These are phyloP conservation scores for Aspergillus sojae DNA, from an alignment of 2,329 filamentous ascomycete species.

Conservation along the genomic window DNA sequence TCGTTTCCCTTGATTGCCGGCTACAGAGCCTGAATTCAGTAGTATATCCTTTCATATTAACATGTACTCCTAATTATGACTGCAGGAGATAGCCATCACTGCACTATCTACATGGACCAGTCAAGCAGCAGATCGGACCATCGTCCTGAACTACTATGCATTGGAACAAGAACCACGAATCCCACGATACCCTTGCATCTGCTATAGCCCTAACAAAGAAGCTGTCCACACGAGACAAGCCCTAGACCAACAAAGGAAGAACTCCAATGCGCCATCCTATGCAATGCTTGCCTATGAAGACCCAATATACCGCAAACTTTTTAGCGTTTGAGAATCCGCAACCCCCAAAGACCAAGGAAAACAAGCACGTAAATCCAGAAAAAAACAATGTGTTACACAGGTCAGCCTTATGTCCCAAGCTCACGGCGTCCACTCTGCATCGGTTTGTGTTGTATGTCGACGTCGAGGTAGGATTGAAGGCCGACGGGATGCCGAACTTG, in stretches of 20 bases:
- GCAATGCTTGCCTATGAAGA: slow-evolving; percentile 20
- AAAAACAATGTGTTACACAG: slow-evolving; percentile 6
- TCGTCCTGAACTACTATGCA: background rate
- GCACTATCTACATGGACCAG: slow-evolving; percentile 16
- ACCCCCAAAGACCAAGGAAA: slow-evolving; percentile 7
- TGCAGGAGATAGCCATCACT: background rate
- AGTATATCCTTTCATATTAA: background rate
- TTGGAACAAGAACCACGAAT: background rate
- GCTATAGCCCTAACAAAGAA: background rate
- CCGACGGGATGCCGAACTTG: slow-evolving; percentile 36
- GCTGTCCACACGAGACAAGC: background rate
- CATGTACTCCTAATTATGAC: background rate
- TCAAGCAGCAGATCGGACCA: slow-evolving; percentile 1
- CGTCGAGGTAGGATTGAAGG: slow-evolving; percentile 41
- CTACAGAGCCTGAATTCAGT: background rate
- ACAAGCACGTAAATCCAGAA: slow-evolving; percentile 12
- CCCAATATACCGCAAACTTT: background rate
- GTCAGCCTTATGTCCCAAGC: background rate
- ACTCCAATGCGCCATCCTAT: slow-evolving; percentile 29
- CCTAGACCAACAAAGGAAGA: slow-evolving; percentile 6
- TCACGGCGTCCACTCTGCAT: slow-evolving; percentile 40
- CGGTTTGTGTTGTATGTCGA: slow-evolving; percentile 39
- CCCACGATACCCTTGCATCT: background rate
- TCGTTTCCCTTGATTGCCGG: background rate
- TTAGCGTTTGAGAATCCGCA: background rate